A percentile compares a stretch with the other conserved stretches of the same genome.
Evolutionary conservation across 306 rosid genomes (phyloP).

Genomic region (Rosa persica): DNA sequence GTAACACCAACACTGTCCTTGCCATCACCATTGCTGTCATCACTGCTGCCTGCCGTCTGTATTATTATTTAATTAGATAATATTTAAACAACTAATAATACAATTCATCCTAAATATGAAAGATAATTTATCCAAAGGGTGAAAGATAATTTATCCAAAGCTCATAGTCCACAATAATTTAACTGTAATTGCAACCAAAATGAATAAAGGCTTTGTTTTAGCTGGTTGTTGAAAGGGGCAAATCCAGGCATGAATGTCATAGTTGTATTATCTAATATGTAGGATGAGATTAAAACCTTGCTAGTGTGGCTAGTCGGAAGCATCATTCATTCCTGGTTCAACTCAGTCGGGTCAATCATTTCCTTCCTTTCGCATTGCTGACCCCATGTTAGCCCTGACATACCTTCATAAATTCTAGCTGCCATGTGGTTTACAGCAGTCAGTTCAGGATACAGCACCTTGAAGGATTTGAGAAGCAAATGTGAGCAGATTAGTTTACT

Average conservation of each 20-base stretch:
- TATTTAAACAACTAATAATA: background rate
- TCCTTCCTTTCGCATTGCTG: background rate
- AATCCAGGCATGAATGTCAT: background rate
- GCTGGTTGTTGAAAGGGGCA: slow-evolving; percentile 7
- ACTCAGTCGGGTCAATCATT: slow-evolving; percentile 25
- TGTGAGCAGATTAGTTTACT: background rate
- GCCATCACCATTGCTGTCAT: background rate
- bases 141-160: background rate
- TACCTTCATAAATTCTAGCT: slow-evolving; percentile 4
- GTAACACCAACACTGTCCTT: background rate
- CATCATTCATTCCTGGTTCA: slow-evolving; percentile 20
- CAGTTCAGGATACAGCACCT: background rate
- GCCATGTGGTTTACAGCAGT: slow-evolving; percentile 16
- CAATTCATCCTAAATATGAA: background rate
- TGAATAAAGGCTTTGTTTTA: background rate
- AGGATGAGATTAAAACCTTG: slow-evolving; percentile 30
- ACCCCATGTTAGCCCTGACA: slow-evolving; percentile 19
- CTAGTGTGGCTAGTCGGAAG: slow-evolving; percentile 23
- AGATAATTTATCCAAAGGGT: background rate
- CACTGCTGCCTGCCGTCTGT: background rate
- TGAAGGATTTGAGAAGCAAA: background rate
- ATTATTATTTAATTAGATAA: background rate
- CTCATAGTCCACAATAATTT: background rate
- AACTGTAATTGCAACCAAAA: background rate
- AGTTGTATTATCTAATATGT: background rate